phyloP scores from a whole-genome alignment of 106 monocot genomes.

The Phalaenopsis aphrodite region DNA sequence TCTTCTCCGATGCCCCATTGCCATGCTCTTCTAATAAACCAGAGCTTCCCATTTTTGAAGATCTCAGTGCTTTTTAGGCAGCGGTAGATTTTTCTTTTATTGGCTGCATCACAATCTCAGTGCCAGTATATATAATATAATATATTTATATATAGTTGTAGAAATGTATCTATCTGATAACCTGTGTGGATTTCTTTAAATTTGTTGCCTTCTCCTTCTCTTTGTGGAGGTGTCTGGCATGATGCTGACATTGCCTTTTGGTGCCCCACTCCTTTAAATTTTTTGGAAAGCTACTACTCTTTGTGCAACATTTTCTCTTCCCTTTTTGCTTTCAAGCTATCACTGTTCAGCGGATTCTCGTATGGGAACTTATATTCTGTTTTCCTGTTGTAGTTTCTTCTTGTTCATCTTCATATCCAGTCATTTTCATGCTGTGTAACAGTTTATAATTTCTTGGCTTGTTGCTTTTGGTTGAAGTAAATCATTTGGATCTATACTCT shows the following conservation, averaged over 20 bases:
- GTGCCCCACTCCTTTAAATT: neutral
- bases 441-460: neutral
- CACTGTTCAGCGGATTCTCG: neutral
- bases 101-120: too few species aligned
- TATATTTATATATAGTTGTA: too few species aligned
- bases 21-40: neutral
- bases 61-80: too few species aligned
- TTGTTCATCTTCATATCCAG: neutral
- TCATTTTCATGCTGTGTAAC: neutral
- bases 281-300: slow-evolving; percentile 3
- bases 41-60: too few species aligned
- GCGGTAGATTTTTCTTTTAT: too few species aligned
- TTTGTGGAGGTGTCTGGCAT: neutral
- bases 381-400: neutral
- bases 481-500: neutral
- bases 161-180: neutral
- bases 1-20: neutral
- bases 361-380: neutral
- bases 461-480: neutral
- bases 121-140: too few species aligned
- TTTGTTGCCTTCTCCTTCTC: neutral
- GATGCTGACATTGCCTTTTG: neutral
- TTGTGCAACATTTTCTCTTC: neutral
- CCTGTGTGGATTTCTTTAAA: neutral
- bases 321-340: neutral